Percentiles rank a stretch among this genome's conserved stretches.
Conservation (phyloP, 164 flowering plant species). For the Cinnamomum micranthum region DNA sequence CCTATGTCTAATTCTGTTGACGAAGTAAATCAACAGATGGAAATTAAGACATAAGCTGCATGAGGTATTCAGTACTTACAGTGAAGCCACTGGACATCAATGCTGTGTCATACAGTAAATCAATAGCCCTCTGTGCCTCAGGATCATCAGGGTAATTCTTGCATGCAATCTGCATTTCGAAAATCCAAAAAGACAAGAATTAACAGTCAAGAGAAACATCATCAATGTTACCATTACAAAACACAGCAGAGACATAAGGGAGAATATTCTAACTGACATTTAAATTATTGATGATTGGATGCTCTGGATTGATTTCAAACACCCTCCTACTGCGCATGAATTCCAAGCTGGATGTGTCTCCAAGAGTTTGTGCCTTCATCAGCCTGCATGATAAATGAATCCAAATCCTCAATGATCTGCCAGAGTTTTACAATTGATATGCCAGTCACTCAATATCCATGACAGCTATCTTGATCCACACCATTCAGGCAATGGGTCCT, state of each 20-base stretch:
- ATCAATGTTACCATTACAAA: neutral
- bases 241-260: neutral
- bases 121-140: conserved; percentile 20
- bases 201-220: neutral
- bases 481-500: no score
- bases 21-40: neutral
- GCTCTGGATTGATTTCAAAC: conserved; percentile 21
- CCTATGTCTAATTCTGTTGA: neutral
- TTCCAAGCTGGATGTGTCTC: conserved; percentile 20
- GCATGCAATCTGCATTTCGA: conserved; percentile 17
- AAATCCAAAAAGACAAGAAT: conserved; percentile 36
- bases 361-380: conserved; percentile 26
- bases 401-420: no score
- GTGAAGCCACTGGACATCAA: conserved; percentile 20
- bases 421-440: no score
- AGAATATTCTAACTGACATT: conserved; percentile 9
- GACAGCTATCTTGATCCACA: no score
- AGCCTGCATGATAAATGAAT: conserved; percentile 7
- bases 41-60: neutral
- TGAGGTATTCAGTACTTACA: conserved; percentile 10
- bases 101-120: conserved; percentile 19
- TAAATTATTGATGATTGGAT: conserved; percentile 18
- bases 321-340: conserved; percentile 22
- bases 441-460: no score
- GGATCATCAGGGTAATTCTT: conserved; percentile 11